A percentile compares a stretch with the other conserved stretches of the same genome.
phyloP scores from a whole-genome alignment of 2,329 filamentous ascomycete species.

The Aspergillus sclerotialis region DNA sequence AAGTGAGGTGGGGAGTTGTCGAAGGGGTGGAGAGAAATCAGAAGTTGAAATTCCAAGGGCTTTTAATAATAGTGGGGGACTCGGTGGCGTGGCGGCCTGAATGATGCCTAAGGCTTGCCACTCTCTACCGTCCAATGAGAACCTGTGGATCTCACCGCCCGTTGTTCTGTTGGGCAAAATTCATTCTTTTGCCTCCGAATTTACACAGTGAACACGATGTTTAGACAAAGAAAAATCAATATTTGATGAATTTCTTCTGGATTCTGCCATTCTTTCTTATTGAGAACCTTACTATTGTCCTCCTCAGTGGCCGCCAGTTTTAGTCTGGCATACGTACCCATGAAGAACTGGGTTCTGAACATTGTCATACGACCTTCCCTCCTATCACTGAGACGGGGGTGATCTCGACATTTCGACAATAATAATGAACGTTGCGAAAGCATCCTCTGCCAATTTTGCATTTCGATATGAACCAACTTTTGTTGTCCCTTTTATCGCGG shows the following conservation, averaged over 20 bases:
- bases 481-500: slow-evolving; percentile 19
- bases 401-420: no score
- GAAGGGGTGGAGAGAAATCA: slow-evolving; percentile 12
- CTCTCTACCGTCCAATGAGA: slow-evolving; percentile 8
- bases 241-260: not conserved
- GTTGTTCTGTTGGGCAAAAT: slow-evolving; percentile 7
- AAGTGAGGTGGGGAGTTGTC: slow-evolving; percentile 13
- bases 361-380: no score
- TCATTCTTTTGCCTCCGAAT: no score
- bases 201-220: no score
- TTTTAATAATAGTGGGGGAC: slow-evolving; percentile 15
- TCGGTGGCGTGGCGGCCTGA: slow-evolving; percentile 17
- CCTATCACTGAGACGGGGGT: no score
- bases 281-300: no score
- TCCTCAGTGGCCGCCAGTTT: no score
- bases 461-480: slow-evolving; percentile 18
- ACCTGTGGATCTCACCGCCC: slow-evolving; percentile 7
- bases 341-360: no score
- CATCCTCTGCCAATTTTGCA: slow-evolving; percentile 11
- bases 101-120: slow-evolving; percentile 20
- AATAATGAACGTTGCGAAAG: slow-evolving; percentile 11
- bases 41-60: slow-evolving; percentile 14
- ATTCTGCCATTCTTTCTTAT: not conserved
- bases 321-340: no score
- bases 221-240: slow-evolving; percentile 1